These are phyloP conservation scores for Usnea hakonensis DNA, from an alignment of 495 filamentous ascomycete genomes.

Conservation along the genomic window DNA sequence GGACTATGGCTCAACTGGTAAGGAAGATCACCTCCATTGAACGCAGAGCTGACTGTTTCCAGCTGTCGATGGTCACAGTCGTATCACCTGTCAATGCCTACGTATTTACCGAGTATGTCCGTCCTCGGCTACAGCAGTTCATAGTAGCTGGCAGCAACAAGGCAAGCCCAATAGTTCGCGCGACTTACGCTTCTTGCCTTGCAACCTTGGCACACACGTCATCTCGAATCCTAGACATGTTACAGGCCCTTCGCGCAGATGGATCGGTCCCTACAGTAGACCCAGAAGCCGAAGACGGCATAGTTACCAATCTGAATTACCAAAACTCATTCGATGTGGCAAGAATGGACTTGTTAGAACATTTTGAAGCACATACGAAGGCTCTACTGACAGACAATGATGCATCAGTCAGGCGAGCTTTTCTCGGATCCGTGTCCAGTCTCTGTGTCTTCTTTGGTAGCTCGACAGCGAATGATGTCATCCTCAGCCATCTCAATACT, in stretches of 20 bases:
- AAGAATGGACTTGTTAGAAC: constrained; percentile 61
- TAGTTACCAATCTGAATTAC: constrained; percentile 51
- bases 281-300: constrained; percentile 70
- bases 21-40: constrained; percentile 13
- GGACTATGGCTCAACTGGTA: constrained; percentile 73
- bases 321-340: constrained; percentile 79
- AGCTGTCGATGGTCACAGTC: constrained; percentile 73
- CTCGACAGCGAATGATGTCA: constrained; percentile 80
- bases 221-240: constrained; percentile 77
- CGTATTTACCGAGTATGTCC: constrained; percentile 90
- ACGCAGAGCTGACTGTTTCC: constrained; percentile 9
- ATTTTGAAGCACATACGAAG: constrained; percentile 85
- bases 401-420: constrained; percentile 81
- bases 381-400: constrained; percentile 79
- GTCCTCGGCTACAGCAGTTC: constrained; percentile 71
- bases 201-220: constrained; percentile 89
- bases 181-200: constrained; percentile 87
- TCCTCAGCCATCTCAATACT: constrained; percentile 91
- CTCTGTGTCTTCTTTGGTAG: constrained; percentile 95
- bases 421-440: constrained; percentile 85
- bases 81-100: constrained; percentile 93
- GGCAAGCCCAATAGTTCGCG: constrained; percentile 63
- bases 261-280: constrained; percentile 71
- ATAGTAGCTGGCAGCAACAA: constrained; percentile 47
- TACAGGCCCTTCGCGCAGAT: constrained; percentile 78